Evolutionary conservation across 306 rosid genomes (phyloP), one percentile per base, ranked within the genome.

Genomic region (Prunus campanulata): DNA sequence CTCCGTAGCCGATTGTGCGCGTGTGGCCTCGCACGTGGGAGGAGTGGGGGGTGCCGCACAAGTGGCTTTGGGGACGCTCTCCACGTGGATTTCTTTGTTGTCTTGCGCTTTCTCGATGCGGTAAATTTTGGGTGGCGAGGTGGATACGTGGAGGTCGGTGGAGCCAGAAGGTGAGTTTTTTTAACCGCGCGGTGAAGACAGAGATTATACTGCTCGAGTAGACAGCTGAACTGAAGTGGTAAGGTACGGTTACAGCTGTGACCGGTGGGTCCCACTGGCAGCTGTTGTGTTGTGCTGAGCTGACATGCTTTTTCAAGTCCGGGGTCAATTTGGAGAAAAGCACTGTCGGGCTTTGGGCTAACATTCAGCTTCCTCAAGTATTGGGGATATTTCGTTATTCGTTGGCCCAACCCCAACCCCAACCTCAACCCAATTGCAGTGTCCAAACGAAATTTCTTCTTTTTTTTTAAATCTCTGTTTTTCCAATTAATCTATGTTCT

Each of bases 1-100:
- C 4, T 35, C 42, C 79, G 90, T 78, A 66, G 81, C 85, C 83
- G 51, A 10, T 46, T 29, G 46, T 74, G 46, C 73, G 76, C 89
- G 79, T 88, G 79, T 29, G 83, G 62, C 66, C 14, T 61, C 71
- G 25, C 66, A 19, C 72, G 85, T 70, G 49, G 15, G 60, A 29
- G 7, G 2, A 1, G 42, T 0, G 6, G 6, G 10, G 56, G 30
- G 68, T 2, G 25, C 49, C 3, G 35, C 46, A 35, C 79, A 52
- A 63, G 46, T 66, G 79, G 77, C 29, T 3, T 0, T 7, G 3
- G 0, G 0, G 0, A 25, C 18, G 68, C 0, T 3, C 3, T 5
- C 22, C 68, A 73, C 25, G 77, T 73, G 68, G 68, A 22, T 14
- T 15, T 54, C 3, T 25, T 30, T 20, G 27, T 11, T 59, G 14